phyloP scores from a whole-genome alignment of 2,329 filamentous ascomycete genomes.

The Aspergillus fructus region DNA sequence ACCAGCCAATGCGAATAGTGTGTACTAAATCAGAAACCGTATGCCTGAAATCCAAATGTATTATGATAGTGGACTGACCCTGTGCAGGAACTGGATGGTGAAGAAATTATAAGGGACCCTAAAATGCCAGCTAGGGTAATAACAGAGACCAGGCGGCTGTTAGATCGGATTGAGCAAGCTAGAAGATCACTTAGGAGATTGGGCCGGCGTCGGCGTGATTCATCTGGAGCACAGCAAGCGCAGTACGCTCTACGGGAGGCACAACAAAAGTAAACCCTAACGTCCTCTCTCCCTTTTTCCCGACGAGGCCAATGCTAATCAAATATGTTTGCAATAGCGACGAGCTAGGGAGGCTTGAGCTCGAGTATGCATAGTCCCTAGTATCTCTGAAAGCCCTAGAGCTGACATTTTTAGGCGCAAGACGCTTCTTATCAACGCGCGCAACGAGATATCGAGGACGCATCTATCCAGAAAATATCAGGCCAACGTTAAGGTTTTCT shows the following conservation, averaged over 20 bases:
- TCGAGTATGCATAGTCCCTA: background rate
- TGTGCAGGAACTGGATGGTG: slow-evolving; percentile 12
- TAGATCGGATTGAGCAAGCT: background rate
- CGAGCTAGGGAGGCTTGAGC: background rate
- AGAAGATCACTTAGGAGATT: background rate
- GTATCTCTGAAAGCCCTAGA: background rate
- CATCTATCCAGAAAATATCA: background rate
- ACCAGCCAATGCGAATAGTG: slow-evolving; percentile 17
- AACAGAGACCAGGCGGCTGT: background rate
- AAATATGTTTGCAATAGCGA: background rate
- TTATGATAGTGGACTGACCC: background rate
- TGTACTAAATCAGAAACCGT: slow-evolving; percentile 22
- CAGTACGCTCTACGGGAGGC: background rate
- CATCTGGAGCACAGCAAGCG: background rate
- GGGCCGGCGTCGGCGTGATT: background rate
- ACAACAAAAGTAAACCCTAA: background rate
- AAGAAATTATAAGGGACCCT: slow-evolving; percentile 9
- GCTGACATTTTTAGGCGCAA: background rate
- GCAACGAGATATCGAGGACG: slow-evolving; percentile 2
- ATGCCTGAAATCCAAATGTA: background rate
- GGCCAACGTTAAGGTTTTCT: slow-evolving; percentile 14
- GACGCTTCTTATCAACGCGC: slow-evolving; percentile 6
- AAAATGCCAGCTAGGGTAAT: background rate
- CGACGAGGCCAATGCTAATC: background rate
- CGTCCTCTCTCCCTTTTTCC: background rate